Base-by-base conservation (phyloP, 345 rosid species). In the Lepidium aucheri region DNA sequence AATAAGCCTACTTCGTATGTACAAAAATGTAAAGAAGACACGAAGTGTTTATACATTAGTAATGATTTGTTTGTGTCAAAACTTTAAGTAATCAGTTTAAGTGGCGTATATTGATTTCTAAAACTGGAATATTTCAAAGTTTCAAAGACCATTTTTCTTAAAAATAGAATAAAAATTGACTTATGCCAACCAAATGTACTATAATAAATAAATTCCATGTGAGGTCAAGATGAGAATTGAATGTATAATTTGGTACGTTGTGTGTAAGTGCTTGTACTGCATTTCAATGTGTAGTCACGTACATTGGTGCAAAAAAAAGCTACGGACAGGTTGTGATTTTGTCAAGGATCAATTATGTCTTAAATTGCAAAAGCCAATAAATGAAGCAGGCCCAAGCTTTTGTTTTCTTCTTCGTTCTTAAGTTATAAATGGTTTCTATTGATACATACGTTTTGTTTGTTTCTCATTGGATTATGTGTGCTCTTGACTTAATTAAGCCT, bases 321-420 rank as follows among this genome's bases (percentile, higher is more conserved):
- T 72, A 72, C 60, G 76, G 76, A 72, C 70, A 57, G 53, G 53
- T 64, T 72, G 59, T 64, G 76, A 57, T n/a, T 47, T 65, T 72
- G 71, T 72, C 71, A 65, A 58, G 60, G 54, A 64, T 55, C 46
- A 26, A 41, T 26, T 26, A 26, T 59, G 72, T 51, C 76, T 56
- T 57, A 9, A 65, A 32, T 65, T 62, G 53, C 43, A 60, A 40
- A 26, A 39, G 52, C 49, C 52, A 65, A 43, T 73, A 52, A 73
- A 66, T 73, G 68, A 65, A 67, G 77, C 77, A 43, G 56, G 62
- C 67, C 76, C 67, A 73, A 66, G 1, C 3, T 65, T 65, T 72
- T 72, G 72, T 72, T 22, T 45, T 72, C 76, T 72, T 65, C 67
- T 58, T 20, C 46, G 1, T 46, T 40, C n/a, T 13, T 6, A 52